Base-by-base conservation (phyloP, 306 rosid species). In the Dryas alaskensis region DNA sequence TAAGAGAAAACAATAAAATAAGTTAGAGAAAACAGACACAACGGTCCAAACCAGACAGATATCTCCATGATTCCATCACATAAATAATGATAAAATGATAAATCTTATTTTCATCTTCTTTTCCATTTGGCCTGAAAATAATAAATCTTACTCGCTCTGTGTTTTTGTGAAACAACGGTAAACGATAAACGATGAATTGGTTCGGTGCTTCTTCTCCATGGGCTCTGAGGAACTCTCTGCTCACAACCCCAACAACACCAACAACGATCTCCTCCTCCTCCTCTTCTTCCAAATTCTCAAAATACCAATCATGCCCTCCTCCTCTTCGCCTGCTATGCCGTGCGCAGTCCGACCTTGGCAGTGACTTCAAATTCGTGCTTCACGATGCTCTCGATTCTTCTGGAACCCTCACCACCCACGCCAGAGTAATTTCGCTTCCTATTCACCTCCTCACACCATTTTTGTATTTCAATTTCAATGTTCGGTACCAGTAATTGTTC, bases 361-460 rank as follows among this genome's bases (percentile, higher is more conserved):
- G 65, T 48, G 83, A 88, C 83, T 81, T 81, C 72, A 84, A 88
- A 0, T 83, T 91, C 71, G 85, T 83, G 40, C 86, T 91, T 53
- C 97, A 88, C 77, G 92, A 91, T 64, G 89, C 96, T 67, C 85
- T 94, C 57, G 89, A 89, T 73, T 89, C 96, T 69, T 86, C 91
- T 72, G 97, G 97, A 81, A 87, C 85, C 70, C 81, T 79, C 69
- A 84, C 97, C 64, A 75, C 85, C 43, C 85, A 81, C 65, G 95
- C 98, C 64, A 89, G 92, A 83, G 98, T 93, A 74, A 52, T 31
- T 31, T 31, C 37, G 37, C 37, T 31, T 31, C 37, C 37, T 31
- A 31, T 31, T 31, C 37, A 31, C 37, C 37, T 31, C 37, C 37
- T 31, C 37, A 31, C 37, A 31, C 37, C 37, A 31, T 1, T 31